Evolutionary conservation across 225 moss, liverwort and hornwort genomes (phyloP).

Genomic region (Physcomitrellopsis africana): DNA sequence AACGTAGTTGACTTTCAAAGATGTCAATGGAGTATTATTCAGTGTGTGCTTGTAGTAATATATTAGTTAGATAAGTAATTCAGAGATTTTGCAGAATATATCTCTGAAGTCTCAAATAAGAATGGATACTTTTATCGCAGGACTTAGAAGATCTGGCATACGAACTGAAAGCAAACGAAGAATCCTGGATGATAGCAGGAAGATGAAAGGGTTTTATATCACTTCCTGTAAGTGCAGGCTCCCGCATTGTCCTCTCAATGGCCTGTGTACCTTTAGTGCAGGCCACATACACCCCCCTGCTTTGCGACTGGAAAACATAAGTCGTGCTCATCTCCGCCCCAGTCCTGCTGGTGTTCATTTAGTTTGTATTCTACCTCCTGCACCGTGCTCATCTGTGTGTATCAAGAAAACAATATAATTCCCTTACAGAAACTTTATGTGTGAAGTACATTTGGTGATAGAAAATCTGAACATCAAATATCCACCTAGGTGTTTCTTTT

Average conservation of each 20-base stretch:
- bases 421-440: no score
- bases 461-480: no score
- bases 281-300: conserved; percentile 76
- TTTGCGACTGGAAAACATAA: conserved; percentile 55
- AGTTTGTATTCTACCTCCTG: conserved; percentile 64
- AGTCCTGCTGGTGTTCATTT: conserved; percentile 71
- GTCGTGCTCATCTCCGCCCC: conserved; percentile 60
- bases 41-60: no score
- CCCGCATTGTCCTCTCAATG: conserved; percentile 59
- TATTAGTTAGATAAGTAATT: no score
- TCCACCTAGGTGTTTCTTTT: no score
- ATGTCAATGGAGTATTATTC: no score
- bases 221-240: conserved; percentile 45
- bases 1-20: no score
- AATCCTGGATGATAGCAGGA: conserved; percentile 76
- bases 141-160: conserved; percentile 59
- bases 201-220: conserved; percentile 54
- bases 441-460: no score
- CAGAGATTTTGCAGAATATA: no score
- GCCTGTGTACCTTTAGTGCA: conserved; percentile 68
- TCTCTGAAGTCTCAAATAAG: not conserved
- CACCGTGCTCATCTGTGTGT: conserved; percentile 67
- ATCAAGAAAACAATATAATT: conserved; percentile 37
- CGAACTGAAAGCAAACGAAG: conserved; percentile 54
- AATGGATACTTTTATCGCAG: conserved; percentile 17